Evolutionary conservation across 371 early-diverging fungal species (phyloP).

Genomic region (Apophysomyces ossiformis): DNA sequence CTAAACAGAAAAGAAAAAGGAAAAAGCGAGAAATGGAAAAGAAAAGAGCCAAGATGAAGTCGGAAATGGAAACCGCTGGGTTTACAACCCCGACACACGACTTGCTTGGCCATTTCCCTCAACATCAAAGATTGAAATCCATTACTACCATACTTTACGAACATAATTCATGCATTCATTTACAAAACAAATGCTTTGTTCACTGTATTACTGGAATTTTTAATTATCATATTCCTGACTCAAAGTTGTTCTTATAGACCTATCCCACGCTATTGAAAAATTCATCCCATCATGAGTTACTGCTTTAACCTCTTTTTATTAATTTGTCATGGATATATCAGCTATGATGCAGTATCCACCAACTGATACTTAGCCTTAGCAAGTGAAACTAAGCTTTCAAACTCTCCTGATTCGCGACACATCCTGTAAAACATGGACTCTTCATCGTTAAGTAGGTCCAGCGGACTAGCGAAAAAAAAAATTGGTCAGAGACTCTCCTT

Average conservation of each 20-base stretch:
- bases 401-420: constrained; percentile 76
- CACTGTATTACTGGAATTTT: too few relatives aligned
- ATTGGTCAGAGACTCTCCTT: not conserved
- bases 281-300: too few relatives aligned
- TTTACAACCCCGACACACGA: not conserved
- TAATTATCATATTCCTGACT: too few relatives aligned
- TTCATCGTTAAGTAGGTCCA: constrained; percentile 43
- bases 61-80: not conserved
- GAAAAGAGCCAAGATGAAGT: too few relatives aligned
- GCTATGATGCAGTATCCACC: not conserved
- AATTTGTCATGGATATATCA: too few relatives aligned
- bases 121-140: too few relatives aligned
- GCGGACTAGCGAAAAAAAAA: constrained; percentile 31
- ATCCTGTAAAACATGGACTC: constrained; percentile 62
- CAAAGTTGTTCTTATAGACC: too few relatives aligned
- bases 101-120: not conserved
- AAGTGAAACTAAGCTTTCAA: constrained; percentile 57
- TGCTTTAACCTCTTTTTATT: too few relatives aligned
- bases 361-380: constrained; percentile 47
- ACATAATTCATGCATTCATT: too few relatives aligned
- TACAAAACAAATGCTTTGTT: too few relatives aligned
- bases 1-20: not conserved
- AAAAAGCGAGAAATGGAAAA: not conserved
- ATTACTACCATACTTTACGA: too few relatives aligned
- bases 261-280: too few relatives aligned